These are phyloP conservation scores for Epithele typhae DNA, from an alignment of 768 basidiomycete genomes.

Conservation along the genomic window DNA sequence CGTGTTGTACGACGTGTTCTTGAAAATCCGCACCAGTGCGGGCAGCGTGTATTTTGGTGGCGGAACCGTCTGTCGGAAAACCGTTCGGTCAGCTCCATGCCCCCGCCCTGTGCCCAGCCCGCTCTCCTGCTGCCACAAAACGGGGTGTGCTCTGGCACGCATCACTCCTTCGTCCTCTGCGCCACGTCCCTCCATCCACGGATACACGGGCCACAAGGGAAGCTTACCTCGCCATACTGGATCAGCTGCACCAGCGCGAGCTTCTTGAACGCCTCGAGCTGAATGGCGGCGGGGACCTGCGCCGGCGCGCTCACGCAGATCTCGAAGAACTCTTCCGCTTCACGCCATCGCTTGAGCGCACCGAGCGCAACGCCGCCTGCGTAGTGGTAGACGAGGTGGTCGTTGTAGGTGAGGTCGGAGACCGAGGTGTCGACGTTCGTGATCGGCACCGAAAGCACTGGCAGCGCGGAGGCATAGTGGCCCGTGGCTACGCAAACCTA, in stretches of 20 bases:
- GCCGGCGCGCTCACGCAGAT: conserved; percentile 55
- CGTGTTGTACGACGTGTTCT: conserved; percentile 58
- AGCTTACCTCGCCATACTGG: conserved; percentile 63
- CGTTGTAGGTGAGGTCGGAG: conserved; percentile 71
- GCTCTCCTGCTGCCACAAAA: neutral
- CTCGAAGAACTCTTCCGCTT: conserved; percentile 78
- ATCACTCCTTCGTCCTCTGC: too few relatives aligned
- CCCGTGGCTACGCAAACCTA: conserved; percentile 57
- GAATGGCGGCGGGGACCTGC: conserved; percentile 59
- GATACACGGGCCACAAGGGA: neutral
- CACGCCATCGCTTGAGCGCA: conserved; percentile 59
- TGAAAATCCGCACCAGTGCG: conserved; percentile 54
- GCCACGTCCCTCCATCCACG: too few relatives aligned
- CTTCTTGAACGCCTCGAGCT: conserved; percentile 87
- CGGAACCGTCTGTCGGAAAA: conserved; percentile 34
- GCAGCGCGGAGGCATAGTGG: conserved; percentile 53
- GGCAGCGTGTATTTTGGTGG: conserved; percentile 75
- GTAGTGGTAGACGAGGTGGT: conserved; percentile 85
- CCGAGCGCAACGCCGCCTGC: conserved; percentile 65
- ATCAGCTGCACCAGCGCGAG: conserved; percentile 76
- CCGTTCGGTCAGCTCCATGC: too few relatives aligned
- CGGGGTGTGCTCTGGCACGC: too few relatives aligned
- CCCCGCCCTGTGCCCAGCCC: neutral
- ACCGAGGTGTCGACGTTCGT: conserved; percentile 53
- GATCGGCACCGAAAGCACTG: conserved; percentile 60